Base-by-base conservation (phyloP, 116 monocot genomes). In the Cymodocea nodosa region DNA sequence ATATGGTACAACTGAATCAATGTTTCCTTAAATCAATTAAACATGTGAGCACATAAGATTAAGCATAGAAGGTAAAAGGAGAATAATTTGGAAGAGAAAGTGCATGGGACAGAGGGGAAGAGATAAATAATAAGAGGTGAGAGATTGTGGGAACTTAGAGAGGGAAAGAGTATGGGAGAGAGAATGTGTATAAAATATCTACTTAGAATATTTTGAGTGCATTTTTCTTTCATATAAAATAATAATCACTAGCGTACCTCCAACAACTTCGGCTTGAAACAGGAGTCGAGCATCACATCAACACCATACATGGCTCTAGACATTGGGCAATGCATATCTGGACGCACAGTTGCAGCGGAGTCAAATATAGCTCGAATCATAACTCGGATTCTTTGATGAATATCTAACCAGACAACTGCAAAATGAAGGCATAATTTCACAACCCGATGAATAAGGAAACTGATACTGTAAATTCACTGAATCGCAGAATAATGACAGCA, bases 241-340 rank as follows among this genome's bases (percentile, higher is more conserved):
- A 44, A 44, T 44, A 44, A 44, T 44, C 12, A 44, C 11, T 44
- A 44, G 8, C 0, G 44, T 82, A 92, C 98, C 98, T 98, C 98
- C 76, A 98, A 80, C 35, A 98, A 73, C 79, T 98, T 98, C 20
- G 98, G 98, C 77, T 80, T 82, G 64, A 82, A 98, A 48, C n/a
- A 59, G 49, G 51, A 51, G 73, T 98, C 98, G 60, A 98, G 84
- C 98, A 98, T 98, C 12, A 98, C 92, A 81, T 98, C 98, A n/a
- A 98, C 68, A 10, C 98, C 98, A 57, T 98, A 98, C 52, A 97
- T 98, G 66, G 92, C 83, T 80, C 98, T 92, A 9, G 92, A 86
- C 14, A 52, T 73, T 64, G 98, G 65, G 62, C 60, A 81, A 49
- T 89, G 89, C 92, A 98, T 98, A 66, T 86, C 92, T 49, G 92